These are phyloP conservation scores for Boeremia exigua DNA, from an alignment of 2,329 filamentous ascomycete species.

Conservation along the genomic window DNA sequence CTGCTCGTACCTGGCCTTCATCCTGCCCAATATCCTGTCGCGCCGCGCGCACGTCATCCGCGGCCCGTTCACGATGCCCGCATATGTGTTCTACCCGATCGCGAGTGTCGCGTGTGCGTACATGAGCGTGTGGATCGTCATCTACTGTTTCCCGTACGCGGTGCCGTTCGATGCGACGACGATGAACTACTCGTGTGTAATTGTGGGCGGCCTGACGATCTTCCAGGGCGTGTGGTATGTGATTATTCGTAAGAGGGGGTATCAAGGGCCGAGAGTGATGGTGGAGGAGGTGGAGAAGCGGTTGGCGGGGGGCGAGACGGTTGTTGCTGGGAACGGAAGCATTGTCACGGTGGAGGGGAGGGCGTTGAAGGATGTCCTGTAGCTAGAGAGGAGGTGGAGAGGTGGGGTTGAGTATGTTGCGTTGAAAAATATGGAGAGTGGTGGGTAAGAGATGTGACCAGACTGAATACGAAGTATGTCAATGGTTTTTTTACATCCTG, in stretches of 20 bases:
- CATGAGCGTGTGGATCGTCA: constrained; percentile 66
- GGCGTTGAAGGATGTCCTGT: constrained; percentile 6
- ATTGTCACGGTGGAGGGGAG: neutral
- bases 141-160: constrained; percentile 65
- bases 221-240: constrained; percentile 55
- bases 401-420: neutral
- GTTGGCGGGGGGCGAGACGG: constrained; percentile 17
- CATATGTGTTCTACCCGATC: constrained; percentile 52
- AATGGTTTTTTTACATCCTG: too few relatives aligned
- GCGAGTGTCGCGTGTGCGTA: constrained; percentile 62
- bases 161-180: constrained; percentile 53
- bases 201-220: constrained; percentile 60
- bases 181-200: constrained; percentile 63
- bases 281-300: constrained; percentile 30
- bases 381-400: neutral
- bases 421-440: neutral
- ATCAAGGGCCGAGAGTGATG: constrained; percentile 45
- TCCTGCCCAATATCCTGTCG: constrained; percentile 58
- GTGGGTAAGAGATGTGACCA: too few relatives aligned
- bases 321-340: constrained; percentile 1
- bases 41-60: constrained; percentile 54
- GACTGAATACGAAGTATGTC: too few relatives aligned
- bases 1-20: constrained; percentile 67
- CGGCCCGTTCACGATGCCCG: constrained; percentile 64
- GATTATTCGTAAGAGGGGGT: constrained; percentile 48